Evolutionary conservation across 306 rosid species (phyloP).

Genomic region (Prunus kanzakura): DNA sequence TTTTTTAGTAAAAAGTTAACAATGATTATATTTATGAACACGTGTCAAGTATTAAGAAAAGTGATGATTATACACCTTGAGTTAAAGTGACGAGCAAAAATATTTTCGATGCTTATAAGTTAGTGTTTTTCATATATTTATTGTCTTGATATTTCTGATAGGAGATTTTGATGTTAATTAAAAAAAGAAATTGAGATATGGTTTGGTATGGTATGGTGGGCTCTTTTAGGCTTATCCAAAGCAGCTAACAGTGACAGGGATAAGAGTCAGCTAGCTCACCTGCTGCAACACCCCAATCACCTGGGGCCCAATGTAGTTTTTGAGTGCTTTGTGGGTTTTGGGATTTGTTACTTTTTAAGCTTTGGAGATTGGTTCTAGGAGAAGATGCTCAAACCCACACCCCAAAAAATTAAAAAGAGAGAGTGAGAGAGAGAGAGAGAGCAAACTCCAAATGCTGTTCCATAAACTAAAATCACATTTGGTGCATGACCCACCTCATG

Average conservation of each 20-base stretch:
- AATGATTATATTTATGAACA: fast-evolving
- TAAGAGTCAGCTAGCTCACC: background rate
- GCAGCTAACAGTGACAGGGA: background rate
- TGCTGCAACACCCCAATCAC: background rate
- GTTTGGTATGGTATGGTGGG: background rate
- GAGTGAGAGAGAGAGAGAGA: too few relatives aligned
- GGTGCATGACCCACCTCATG: background rate
- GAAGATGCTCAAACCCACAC: too few relatives aligned
- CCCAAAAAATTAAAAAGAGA: too few relatives aligned
- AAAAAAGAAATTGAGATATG: background rate
- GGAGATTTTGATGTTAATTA: background rate
- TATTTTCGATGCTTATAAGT: too few relatives aligned
- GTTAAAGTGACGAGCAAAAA: too few relatives aligned
- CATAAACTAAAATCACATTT: background rate
- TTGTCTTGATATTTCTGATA: background rate
- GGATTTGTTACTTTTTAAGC: too few relatives aligned
- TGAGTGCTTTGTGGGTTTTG: too few relatives aligned
- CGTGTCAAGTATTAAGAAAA: fast-evolving
- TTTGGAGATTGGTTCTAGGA: too few relatives aligned
- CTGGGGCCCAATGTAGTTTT: too few relatives aligned
- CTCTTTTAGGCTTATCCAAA: background rate
- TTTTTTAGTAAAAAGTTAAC: too few relatives aligned
- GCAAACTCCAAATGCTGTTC: too few relatives aligned
- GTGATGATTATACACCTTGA: fast-evolving
- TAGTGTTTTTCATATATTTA: background rate